Conservation (phyloP, 2,329 filamentous ascomycete genomes). For the Teratosphaeria zuluensis region DNA sequence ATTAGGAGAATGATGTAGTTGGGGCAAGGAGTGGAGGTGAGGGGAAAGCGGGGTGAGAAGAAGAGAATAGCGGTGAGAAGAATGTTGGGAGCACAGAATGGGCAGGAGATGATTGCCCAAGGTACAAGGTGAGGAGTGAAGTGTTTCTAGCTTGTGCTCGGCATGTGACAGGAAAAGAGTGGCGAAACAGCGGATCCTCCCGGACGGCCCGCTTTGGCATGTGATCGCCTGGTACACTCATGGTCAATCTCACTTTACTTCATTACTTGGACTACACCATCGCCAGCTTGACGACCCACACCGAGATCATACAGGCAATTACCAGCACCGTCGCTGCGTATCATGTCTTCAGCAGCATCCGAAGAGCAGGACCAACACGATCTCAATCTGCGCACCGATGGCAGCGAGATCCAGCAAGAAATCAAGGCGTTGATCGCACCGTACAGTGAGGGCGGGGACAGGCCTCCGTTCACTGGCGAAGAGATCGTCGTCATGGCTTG, state of each 20-base stretch:
- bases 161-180: background rate
- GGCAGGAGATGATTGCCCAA: too few relatives aligned
- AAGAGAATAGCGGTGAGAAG: too few relatives aligned
- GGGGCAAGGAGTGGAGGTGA: too few relatives aligned
- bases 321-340: too few relatives aligned
- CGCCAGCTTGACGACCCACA: background rate
- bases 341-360: background rate
- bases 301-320: too few relatives aligned
- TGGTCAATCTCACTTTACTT: background rate
- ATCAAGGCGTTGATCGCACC: constrained; percentile 1
- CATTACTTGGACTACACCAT: background rate
- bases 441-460: background rate
- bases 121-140: background rate
- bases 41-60: too few relatives aligned
- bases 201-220: background rate
- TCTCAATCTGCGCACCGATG: background rate
- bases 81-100: too few relatives aligned
- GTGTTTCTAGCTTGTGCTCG: too few relatives aligned
- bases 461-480: constrained; percentile 1
- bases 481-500: constrained; percentile 5
- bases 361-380: background rate
- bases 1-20: too few relatives aligned
- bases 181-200: background rate
- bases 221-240: background rate
- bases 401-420: background rate